Evolutionary conservation across 805 yeast genomes (phyloP), one percentile per base, ranked within the genome.

Genomic region (Candida maris): DNA sequence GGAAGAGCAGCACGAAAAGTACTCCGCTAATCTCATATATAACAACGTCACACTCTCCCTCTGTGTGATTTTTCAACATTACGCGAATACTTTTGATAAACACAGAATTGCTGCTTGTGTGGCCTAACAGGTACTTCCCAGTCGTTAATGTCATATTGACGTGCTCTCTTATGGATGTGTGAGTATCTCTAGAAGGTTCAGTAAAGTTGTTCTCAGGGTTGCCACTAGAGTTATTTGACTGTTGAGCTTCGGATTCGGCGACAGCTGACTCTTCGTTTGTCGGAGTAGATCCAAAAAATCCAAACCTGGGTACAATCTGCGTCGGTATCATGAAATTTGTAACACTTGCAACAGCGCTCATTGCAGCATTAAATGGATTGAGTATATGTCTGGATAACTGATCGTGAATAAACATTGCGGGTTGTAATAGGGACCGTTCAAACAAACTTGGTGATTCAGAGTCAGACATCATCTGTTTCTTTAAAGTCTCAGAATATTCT

Each of bases 1-100:
- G 30, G 35, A 38, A 51, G 3, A 60, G 17, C 18, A 58, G 22
- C 0, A 44, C 34, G 29, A 58, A 57, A 24, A 59, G 23, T 8
- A 56, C 48, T 7, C 64, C 63, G 34, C 54, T 52, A 6, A 50
- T 42, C 40, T 60, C 64, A 31, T 61, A 61, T 2, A 59, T 35
- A 6, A 59, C 41, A 10, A 52, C 24, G 12, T 49, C 48, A 14
- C 36, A 42, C n/a, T 27, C 30, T 6, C 29, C 24, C 19, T 35
- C 37, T 4, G 30, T 19, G 3, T 27, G 37, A 6, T 24, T 20
- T 8, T 26, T 32, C 5, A 22, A 19, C 20, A 38, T 40, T 15
- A 52, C 16, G 25, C 34, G 27, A n/a, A 48, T 24, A 19, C 42
- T 37, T 19, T 51, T 47, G 4, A 42, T 26, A 3, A 39, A 18